Base-by-base conservation (phyloP, 345 rosid genomes). In the Citrus cavaleriei region DNA sequence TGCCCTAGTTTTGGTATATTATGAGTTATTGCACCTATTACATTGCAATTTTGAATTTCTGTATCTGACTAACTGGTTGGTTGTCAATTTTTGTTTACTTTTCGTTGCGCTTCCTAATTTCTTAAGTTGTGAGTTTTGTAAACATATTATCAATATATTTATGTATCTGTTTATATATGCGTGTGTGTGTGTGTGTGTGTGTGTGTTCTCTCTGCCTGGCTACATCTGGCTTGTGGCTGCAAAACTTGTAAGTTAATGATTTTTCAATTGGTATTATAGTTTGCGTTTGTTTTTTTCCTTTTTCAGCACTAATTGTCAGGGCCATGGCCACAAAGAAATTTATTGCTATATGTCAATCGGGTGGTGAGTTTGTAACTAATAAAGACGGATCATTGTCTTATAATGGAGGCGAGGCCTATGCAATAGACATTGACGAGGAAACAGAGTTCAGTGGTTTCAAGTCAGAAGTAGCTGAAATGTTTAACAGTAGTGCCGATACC, bases 271-370 rank as follows among this genome's bases (percentile, higher is more conserved):
- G 13, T 73, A 59, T 58, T 64, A 57, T 74, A 59, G 27, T 35
- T n/a, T 24, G 19, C 40, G 7, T 10, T 75, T 49, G 10, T 75
- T 49, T 30, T 28, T 4, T 25, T 74, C 64, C 42, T 21, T 49
- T 62, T n/a, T 4, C 49, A 54, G 27, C 38, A 60, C 61, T 54
- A 32, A 18, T 81, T 68, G 46, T 27, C 34, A 64, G 81, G 91
- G 87, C 77, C 74, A 92, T 93, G 99, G 90, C 93, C 77, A 77
- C 88, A 59, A 91, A 89, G 85, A 95, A 92, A 86, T 79, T 95
- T 64, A 93, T 95, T 84, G 98, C 97, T 32, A 95, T 95, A 80
- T 95, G 98, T 82, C 98, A 93, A 75, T 92, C 98, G 0, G 97
- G 98, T 42, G 98, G 98, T 24, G 95, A 91, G 78, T 95, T 95